phyloP scores from a whole-genome alignment of 2,329 filamentous ascomycete genomes.

The Cladophialophora carrionii region DNA sequence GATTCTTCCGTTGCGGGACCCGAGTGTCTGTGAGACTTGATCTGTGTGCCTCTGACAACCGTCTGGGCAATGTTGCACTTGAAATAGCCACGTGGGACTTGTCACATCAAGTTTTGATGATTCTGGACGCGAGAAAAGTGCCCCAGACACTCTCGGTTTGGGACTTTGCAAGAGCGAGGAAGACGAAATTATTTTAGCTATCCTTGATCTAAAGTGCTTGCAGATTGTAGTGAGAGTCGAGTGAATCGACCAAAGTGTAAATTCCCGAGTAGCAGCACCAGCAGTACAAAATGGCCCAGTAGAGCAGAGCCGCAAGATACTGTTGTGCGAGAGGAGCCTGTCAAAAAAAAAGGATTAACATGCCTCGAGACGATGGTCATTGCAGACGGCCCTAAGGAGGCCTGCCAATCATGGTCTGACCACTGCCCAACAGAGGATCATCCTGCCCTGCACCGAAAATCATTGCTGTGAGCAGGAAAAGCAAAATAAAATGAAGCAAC shows the following conservation, averaged over 20 bases:
- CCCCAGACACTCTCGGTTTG: neutral
- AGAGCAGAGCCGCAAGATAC: neutral
- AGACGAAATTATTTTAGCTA: neutral
- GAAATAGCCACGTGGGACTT: neutral
- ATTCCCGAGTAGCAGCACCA: neutral
- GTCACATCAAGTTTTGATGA: neutral
- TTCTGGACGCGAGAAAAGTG: neutral
- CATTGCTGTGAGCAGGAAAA: constrained; percentile 1
- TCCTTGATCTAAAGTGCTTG: neutral
- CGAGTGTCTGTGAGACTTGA: neutral
- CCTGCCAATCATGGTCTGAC: neutral
- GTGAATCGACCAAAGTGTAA: neutral
- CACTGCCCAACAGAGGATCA: neutral
- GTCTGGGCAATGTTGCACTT: neutral
- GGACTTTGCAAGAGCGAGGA: neutral
- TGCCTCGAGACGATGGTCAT: neutral
- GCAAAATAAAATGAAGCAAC: neutral
- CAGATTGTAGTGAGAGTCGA: neutral
- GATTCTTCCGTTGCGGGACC: neutral
- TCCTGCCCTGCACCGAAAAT: neutral
- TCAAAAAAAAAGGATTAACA: neutral
- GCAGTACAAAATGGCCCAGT: neutral
- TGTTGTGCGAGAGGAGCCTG: neutral
- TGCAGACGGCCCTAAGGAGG: neutral
- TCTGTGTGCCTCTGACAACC: neutral